Evolutionary conservation across 2,329 filamentous ascomycete genomes (phyloP).

Genomic region (Lasiodiplodia theobromae): DNA sequence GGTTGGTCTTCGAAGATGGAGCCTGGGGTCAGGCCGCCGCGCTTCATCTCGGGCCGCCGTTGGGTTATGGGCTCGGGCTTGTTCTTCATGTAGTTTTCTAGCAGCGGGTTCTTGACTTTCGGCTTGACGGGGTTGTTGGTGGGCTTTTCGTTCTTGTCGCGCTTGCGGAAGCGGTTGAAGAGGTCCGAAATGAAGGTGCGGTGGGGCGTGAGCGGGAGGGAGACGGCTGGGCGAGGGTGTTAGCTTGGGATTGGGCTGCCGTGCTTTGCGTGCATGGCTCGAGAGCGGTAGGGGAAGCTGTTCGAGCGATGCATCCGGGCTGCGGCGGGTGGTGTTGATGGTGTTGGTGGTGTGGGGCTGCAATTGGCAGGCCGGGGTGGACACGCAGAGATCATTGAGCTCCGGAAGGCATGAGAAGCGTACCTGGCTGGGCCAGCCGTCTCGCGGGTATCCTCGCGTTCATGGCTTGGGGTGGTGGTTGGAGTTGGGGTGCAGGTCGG

Average conservation of each 20-base stretch:
- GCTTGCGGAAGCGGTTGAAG: constrained; percentile 12
- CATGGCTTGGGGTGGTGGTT: constrained; percentile 56
- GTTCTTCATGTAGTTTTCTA: constrained; percentile 62
- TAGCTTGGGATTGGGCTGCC: not conserved
- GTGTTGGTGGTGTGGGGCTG: not conserved
- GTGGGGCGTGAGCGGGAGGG: constrained; percentile 18
- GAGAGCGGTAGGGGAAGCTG: not conserved
- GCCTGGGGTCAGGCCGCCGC: constrained; percentile 55
- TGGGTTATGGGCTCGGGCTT: constrained; percentile 26
- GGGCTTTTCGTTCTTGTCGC: constrained; percentile 6
- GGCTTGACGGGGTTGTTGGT: not conserved
- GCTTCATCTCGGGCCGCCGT: constrained; percentile 34
- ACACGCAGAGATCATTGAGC: not conserved
- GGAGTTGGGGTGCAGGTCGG: constrained; percentile 13
- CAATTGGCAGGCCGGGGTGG: not conserved
- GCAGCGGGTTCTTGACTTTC: constrained; percentile 60
- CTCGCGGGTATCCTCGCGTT: constrained; percentile 69
- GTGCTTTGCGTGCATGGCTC: too few species aligned
- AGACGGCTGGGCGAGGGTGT: constrained; percentile 12
- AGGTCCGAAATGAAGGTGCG: constrained; percentile 26
- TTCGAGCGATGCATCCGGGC: not conserved
- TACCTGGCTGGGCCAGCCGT: constrained; percentile 68
- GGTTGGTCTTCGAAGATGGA: constrained; percentile 61
- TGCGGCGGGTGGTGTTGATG: not conserved
- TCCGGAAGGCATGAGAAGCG: constrained; percentile 33